Base-by-base conservation (phyloP, 768 basidiomycete species). In the Lentinus brumalis region DNA sequence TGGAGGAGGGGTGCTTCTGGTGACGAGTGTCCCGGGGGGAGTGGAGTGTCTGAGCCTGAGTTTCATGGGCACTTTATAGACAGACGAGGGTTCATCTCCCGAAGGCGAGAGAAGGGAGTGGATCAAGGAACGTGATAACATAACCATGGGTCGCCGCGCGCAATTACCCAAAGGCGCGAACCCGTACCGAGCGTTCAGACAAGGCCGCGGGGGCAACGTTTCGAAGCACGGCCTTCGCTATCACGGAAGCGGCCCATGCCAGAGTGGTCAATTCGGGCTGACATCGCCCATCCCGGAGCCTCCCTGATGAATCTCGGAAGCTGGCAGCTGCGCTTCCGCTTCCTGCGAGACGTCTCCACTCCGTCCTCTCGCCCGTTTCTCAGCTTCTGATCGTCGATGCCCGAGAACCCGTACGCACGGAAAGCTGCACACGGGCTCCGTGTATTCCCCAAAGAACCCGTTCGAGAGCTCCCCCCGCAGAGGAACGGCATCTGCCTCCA, bases 181-280 rank as follows among this genome's bases (percentile, higher is more conserved):
- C 53, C 31, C 59, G 59, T 50, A 53, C 59, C 59, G 59, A 60
- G 50, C 45, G 49, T 53, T 14, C 35, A 44, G 46, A 38, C 42
- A 18, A 31, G 46, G 59, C 47, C 53, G 45, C 59, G 59, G 52
- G 59, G 31, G 41, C 46, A 52, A 60, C 41, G 41, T 38, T 41
- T 47, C 47, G 57, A 55, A 56, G 30, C 60, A 40, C 26, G 54
- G 38, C 32, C 60, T 61, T 61, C 60, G 60, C 60, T 53, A 61
- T 61, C 60, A 57, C 60, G 55, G 55, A 61, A 61, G 55, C 49
- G 44, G 39, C 60, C 41, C 60, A 46, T 31, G 49, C 50, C 45
- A 49, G 26, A 14, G 53, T 30, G 32, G 35, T 35, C 50, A 7
- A 42, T 56, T 45, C 41, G 35, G 60, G 60, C 46, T 32, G 51